Base-by-base conservation (phyloP, 257 asterid species). In the Solanum stenotomum region DNA sequence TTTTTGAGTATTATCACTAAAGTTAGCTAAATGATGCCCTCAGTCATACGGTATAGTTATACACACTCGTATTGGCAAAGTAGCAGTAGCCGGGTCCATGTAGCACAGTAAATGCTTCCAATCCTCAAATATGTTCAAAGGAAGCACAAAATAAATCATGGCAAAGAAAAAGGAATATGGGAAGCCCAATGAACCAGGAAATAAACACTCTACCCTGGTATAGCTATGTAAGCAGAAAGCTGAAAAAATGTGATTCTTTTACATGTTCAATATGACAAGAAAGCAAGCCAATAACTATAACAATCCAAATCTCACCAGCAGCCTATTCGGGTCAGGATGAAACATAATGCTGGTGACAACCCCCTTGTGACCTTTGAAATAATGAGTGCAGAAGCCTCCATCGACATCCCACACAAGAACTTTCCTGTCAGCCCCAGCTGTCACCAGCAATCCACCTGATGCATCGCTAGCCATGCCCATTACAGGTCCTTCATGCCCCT, bases 401-500 rank as follows among this genome's bases (percentile, higher is more conserved):
- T 95, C 99, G 14, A 95, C 98, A 63, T 97, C 98, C 99, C 99
- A 97, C 42, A 97, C 99, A 44, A 90, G 96, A 90, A 97, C 99
- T 90, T 96, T 97, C 91, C 93, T 91, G 91, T 97, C 99, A 38
- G 99, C 95, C 61, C 99, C 99, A 5, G 99, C 98, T 31, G 99
- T 96, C 1, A 98, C 99, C 89, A 97, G 92, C 92, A 97, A 91
- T 31, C 99, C 99, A 13, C 99, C 99, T 0, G 99, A 97, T 4
- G 98, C 96, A 82, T 97, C 98, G 89, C 98, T 94, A 67, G 97
- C 96, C 99, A 96, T 96, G 85, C 96, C 94, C 99, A 93, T 93
- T 20, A 96, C 92, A 5, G 99, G 99, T 87, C 99, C 99, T 91
- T 96, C 99, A 18, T 97, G 99, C 87, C 98, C 99, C 99, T 97